These are phyloP conservation scores for Rhizophagus clarus DNA, from an alignment of 192 early-diverging fungal species.

Conservation along the genomic window DNA sequence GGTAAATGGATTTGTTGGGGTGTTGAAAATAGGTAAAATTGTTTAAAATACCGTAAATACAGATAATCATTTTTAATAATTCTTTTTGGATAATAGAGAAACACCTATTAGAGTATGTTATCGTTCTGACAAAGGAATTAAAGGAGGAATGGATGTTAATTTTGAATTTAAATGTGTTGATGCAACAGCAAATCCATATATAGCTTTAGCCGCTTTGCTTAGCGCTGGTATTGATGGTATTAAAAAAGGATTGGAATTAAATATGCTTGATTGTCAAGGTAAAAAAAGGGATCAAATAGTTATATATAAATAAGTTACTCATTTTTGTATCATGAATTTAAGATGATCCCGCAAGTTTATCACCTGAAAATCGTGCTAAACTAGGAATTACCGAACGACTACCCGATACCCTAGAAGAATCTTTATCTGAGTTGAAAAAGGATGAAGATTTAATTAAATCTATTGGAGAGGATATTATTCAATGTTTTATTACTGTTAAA, in stretches of 20 bases:
- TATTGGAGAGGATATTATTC: not conserved
- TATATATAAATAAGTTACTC: too few species aligned
- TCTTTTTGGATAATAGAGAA: not conserved
- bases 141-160: not conserved
- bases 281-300: not conserved
- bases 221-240: conserved; percentile 6
- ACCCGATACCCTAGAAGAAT: not conserved
- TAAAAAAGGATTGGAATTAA: not conserved
- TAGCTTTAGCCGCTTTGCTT: not conserved
- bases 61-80: not conserved
- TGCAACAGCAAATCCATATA: conserved; percentile 8
- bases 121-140: not conserved
- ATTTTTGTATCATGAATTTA: not conserved
- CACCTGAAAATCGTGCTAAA: not conserved
- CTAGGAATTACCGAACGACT: not conserved
- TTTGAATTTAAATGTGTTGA: conserved; percentile 20
- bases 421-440: not conserved
- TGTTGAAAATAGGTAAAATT: conserved; percentile 12
- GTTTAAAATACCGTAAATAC: not conserved
- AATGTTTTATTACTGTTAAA: conserved; percentile 1
- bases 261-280: not conserved
- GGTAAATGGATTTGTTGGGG: conserved; percentile 19
- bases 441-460: not conserved
- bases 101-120: conserved; percentile 10
- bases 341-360: conserved; percentile 2